phyloP scores from a whole-genome alignment of 2,329 filamentous ascomycete genomes.

The Lecanoromycetidae sp. region DNA sequence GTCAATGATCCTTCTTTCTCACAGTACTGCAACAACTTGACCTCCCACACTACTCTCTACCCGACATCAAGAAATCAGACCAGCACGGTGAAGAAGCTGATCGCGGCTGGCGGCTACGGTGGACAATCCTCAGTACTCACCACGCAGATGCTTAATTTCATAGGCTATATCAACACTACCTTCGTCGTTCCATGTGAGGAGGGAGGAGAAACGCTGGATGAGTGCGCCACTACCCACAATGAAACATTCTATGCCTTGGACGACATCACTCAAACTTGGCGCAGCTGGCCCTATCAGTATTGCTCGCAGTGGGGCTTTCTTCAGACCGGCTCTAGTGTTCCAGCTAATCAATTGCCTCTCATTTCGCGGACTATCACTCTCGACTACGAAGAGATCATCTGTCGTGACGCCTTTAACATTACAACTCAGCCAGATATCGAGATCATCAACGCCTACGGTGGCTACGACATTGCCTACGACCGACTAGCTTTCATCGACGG shows the following conservation, averaged over 20 bases:
- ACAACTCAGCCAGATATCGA: slow-evolving; percentile 49
- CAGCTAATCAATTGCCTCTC: slow-evolving; percentile 51
- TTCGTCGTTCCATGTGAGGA: slow-evolving; percentile 29
- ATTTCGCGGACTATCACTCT: slow-evolving; percentile 59
- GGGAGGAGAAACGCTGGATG: slow-evolving; percentile 33
- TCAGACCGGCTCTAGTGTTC: slow-evolving; percentile 59
- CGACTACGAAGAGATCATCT: slow-evolving; percentile 50
- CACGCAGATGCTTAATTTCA: slow-evolving; percentile 13
- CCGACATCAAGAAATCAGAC: slow-evolving; percentile 1
- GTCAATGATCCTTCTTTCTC: slow-evolving; percentile 38
- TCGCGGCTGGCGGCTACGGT: slow-evolving; percentile 4
- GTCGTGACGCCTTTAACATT: slow-evolving; percentile 58
- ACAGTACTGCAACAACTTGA: slow-evolving; percentile 46
- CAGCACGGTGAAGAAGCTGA: neutral
- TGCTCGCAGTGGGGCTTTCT: slow-evolving; percentile 63
- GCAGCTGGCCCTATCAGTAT: slow-evolving; percentile 47
- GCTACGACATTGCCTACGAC: slow-evolving; percentile 58
- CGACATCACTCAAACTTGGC: slow-evolving; percentile 33
- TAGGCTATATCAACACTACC: slow-evolving; percentile 33
- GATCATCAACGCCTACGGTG: slow-evolving; percentile 64
- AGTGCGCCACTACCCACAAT: slow-evolving; percentile 42
- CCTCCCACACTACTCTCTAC: slow-evolving; percentile 19
- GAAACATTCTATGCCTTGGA: slow-evolving; percentile 34
- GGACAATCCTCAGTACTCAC: slow-evolving; percentile 4
- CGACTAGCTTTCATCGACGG: slow-evolving; percentile 69